These are phyloP conservation scores for Trichaptum fuscoviolaceum DNA, from an alignment of 768 basidiomycete species.

Conservation along the genomic window DNA sequence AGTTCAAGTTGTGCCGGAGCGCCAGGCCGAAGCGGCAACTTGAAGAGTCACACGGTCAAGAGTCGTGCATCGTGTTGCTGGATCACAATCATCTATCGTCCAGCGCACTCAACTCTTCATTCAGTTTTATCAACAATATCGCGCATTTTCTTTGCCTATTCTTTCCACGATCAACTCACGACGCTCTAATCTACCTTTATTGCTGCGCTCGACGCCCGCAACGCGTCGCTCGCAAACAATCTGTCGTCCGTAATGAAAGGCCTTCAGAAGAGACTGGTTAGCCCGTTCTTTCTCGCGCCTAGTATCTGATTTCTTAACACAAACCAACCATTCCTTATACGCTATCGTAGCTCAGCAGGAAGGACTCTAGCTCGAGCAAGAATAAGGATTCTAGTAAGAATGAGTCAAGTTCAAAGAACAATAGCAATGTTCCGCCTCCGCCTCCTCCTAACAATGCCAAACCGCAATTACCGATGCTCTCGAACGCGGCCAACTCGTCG, in stretches of 20 bases:
- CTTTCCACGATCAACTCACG: background rate
- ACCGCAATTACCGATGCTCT: conserved; percentile 52
- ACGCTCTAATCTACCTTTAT: background rate
- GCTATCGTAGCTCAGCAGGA: conserved; percentile 51
- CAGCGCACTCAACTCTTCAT: background rate
- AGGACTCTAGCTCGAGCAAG: conserved; percentile 65
- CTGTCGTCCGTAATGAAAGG: conserved; percentile 56
- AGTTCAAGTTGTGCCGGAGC: background rate
- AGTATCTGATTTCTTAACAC: conserved; percentile 17
- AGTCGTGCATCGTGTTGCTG: conserved; percentile 3
- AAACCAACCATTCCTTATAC: conserved; percentile 17
- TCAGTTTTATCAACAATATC: background rate
- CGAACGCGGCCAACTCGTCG: conserved; percentile 30
- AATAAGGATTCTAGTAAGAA: conserved; percentile 53
- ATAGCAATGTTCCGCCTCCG: conserved; percentile 41
- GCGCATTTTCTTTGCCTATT: background rate
- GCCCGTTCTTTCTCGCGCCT: conserved; percentile 21
- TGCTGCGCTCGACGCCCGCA: background rate
- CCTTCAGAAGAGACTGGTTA: conserved; percentile 77
- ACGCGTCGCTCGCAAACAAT: conserved; percentile 3
- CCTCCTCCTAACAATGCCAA: conserved; percentile 63
- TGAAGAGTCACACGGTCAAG: conserved; percentile 7
- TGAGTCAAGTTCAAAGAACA: conserved; percentile 31
- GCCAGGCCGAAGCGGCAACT: background rate
- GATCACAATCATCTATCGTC: background rate